Conservation (phyloP, 2,329 filamentous ascomycete genomes). For the Ceratocystis smalleyi region DNA sequence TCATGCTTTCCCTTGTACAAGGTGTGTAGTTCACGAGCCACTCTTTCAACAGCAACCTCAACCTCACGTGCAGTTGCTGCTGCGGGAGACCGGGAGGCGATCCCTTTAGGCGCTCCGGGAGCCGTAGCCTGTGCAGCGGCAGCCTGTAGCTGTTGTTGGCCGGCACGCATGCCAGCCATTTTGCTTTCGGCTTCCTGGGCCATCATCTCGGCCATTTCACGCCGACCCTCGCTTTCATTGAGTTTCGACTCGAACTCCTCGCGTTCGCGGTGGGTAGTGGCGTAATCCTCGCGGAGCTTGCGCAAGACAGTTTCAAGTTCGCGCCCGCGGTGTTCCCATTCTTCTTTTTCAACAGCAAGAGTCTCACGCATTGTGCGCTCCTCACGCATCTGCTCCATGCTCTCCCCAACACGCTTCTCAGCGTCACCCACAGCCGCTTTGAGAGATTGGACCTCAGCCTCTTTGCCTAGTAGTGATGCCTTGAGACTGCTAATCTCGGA, state of each 20-base stretch:
- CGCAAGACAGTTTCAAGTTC: conserved; percentile 74
- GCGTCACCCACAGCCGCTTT: conserved; percentile 81
- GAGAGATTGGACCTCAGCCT: conserved; percentile 75
- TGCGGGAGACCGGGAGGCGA: conserved; percentile 27
- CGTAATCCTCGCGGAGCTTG: conserved; percentile 68
- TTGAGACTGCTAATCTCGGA: conserved; percentile 92
- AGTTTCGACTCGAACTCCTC: conserved; percentile 62
- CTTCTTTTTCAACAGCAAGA: conserved; percentile 56
- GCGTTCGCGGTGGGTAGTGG: conserved; percentile 60
- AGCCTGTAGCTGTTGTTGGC: conserved; percentile 27
- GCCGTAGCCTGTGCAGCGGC: conserved; percentile 24
- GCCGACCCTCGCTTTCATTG: conserved; percentile 60
- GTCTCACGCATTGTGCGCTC: conserved; percentile 56
- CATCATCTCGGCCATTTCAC: conserved; percentile 58
- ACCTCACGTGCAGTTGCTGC: conserved; percentile 43
- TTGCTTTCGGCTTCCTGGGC: conserved; percentile 62
- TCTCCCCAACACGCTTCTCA: conserved; percentile 79
- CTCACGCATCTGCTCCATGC: conserved; percentile 68
- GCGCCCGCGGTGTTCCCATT: conserved; percentile 69
- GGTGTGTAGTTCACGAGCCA: conserved; percentile 81
- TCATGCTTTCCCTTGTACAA: conserved; percentile 97
- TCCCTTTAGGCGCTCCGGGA: conserved; percentile 15
- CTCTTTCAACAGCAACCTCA: conserved; percentile 73
- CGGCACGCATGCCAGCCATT: conserved; percentile 56
- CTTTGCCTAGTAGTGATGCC: conserved; percentile 79